Conservation (phyloP, 1,139 yeast species). For the Taphrina deformans region DNA sequence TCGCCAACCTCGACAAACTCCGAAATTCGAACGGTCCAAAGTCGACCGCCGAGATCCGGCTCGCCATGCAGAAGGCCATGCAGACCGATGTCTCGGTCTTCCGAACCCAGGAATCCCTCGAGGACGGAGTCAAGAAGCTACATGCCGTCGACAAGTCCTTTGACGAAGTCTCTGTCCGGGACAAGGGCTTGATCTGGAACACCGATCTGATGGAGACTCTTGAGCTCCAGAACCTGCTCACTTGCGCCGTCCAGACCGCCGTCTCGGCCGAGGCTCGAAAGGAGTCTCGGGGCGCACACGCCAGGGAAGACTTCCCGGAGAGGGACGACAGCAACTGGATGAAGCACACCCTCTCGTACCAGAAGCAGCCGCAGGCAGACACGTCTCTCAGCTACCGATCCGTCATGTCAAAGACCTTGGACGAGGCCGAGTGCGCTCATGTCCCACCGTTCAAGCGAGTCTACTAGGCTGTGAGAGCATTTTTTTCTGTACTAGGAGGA, state of each 20-base stretch:
- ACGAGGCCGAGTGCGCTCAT: constrained; percentile 87
- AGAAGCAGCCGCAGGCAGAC: constrained; percentile 65
- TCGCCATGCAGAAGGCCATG: constrained; percentile 93
- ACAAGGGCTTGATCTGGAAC: constrained; percentile 98
- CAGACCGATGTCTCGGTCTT: constrained; percentile 96
- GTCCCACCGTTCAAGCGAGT: constrained; percentile 39
- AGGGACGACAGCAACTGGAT: constrained; percentile 97
- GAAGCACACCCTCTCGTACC: constrained; percentile 97
- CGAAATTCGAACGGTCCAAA: constrained; percentile 82
- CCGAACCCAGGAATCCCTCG: constrained; percentile 89
- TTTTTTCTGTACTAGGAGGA: neutral
- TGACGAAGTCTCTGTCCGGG: constrained; percentile 77
- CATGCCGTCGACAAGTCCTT: constrained; percentile 72
- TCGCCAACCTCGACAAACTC: constrained; percentile 82
- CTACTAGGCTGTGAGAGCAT: constrained; percentile 32
- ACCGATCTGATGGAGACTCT: constrained; percentile 93
- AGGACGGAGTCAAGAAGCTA: constrained; percentile 84
- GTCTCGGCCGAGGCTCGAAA: constrained; percentile 89
- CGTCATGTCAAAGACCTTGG: constrained; percentile 80
- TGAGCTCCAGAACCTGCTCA: constrained; percentile 92
- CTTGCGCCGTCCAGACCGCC: constrained; percentile 97
- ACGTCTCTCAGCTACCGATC: constrained; percentile 81
- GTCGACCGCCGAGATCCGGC: constrained; percentile 84
- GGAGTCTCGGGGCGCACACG: constrained; percentile 99
- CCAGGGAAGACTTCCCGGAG: constrained; percentile 94